A percentile compares a stretch with the other conserved stretches of the same genome.
Evolutionary conservation across 2,329 filamentous ascomycete genomes (phyloP).

Genomic region (Colletotrichum sidae): DNA sequence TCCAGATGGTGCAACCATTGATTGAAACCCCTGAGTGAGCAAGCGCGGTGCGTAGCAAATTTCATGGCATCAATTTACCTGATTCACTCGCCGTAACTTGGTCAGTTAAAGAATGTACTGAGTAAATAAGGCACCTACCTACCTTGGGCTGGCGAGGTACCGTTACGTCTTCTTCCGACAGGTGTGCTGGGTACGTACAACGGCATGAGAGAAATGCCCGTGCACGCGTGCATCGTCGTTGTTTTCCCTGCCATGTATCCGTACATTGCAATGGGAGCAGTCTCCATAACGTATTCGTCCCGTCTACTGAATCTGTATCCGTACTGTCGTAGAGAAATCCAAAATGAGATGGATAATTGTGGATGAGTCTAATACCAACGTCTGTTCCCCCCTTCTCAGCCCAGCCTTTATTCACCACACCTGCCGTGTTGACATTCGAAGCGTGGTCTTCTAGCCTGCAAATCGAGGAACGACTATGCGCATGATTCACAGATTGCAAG

Average conservation of each 20-base stretch:
- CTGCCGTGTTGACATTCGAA: too few species aligned
- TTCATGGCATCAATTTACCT: constrained; percentile 5
- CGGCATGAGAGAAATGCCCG: constrained; percentile 15
- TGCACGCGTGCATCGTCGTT: constrained; percentile 26
- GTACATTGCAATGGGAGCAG: not conserved
- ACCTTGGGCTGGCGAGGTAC: too few species aligned
- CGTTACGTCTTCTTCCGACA: too few species aligned
- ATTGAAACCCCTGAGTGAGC: not conserved
- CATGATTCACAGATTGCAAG: constrained; percentile 3
- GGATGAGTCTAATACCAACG: constrained; percentile 29
- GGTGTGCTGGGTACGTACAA: too few species aligned
- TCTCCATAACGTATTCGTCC: constrained; percentile 20
- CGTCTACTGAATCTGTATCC: constrained; percentile 24
- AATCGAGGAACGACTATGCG: not conserved
- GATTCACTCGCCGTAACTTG: constrained; percentile 7
- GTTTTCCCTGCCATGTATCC: not conserved
- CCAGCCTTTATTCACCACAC: too few species aligned
- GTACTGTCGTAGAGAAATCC: constrained; percentile 25
- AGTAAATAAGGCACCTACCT: too few species aligned
- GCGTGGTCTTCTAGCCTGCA: too few species aligned
- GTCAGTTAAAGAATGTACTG: constrained; percentile 1
- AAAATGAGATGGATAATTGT: constrained; percentile 30
- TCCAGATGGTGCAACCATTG: too few species aligned
- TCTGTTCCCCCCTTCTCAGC: not conserved
- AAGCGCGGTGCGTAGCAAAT: constrained; percentile 14